Evolutionary conservation across 495 filamentous ascomycete genomes (phyloP), one percentile per base, ranked within the genome.

Genomic region (Podospora didyma): DNA sequence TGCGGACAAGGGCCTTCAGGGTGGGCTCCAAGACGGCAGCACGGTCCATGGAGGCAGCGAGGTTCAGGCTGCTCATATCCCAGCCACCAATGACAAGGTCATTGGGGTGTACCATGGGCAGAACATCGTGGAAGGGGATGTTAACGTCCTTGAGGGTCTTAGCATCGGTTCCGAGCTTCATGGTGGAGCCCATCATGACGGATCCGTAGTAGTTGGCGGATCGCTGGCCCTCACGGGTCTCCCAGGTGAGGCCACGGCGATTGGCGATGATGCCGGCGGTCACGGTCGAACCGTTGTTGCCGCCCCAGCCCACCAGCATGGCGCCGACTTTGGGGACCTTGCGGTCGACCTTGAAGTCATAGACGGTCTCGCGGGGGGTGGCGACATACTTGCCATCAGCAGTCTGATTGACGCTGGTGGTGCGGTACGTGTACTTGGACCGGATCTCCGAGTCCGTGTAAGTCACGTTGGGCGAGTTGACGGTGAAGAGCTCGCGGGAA

Each of bases 301-400:
- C 94, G 75, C 94, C 94, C 89, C 86, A 94, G 58, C 94, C 94
- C 59, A 97, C 95, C 68, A 98, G 83, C 94, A 98, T 97, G 79
- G 96, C 80, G 66, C 94, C 94, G 58, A 90, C 81, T 81, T 96
- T 97, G 73, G 89, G 89, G 44, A 97, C 82, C 72, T 90, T 89
- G 69, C 91, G 90, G 68, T 96, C 88, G 67, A 94, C 88, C 82
- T 96, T 96, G 89, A 98, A 97, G 78, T 97, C 85, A 73, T 97
- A 97, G 62, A 86, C 76, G 56, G 86, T 91, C 75, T 96, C 86
- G 79, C 90, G 89, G 63, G 94, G 94, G 44, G 82, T 85, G 56
- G 89, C 94, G 49, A 91, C 83, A 70, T 86, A 85, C 72, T 89
- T 88, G 71, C 90, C 90, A 68, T 89, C 81, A 60, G 82, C 80